Evolutionary conservation across 2,329 filamentous ascomycete species (phyloP).

Genomic region (Pezicula radicicola): DNA sequence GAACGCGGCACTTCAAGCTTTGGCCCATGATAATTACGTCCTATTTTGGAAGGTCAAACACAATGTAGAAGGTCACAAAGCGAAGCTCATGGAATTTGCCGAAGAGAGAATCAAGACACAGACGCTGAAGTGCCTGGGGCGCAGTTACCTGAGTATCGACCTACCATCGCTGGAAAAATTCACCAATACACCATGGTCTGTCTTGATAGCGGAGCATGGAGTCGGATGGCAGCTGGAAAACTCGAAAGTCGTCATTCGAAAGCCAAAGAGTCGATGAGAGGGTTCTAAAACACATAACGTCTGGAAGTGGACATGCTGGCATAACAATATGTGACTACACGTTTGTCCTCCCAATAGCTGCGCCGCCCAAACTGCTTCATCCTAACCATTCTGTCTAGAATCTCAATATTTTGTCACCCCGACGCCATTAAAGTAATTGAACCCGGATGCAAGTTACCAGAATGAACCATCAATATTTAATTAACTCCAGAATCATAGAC

Average conservation of each 20-base stretch:
- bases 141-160: constrained; percentile 75
- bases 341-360: too few species aligned
- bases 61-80: constrained; percentile 76
- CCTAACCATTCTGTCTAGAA: too few species aligned
- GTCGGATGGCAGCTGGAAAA: constrained; percentile 84
- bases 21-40: constrained; percentile 82
- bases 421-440: too few species aligned
- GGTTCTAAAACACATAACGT: background rate
- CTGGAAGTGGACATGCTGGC: too few species aligned
- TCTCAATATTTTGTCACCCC: too few species aligned
- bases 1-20: constrained; percentile 62
- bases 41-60: constrained; percentile 69
- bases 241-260: constrained; percentile 72
- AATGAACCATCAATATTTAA: too few species aligned
- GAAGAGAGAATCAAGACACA: constrained; percentile 71
- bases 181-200: constrained; percentile 68
- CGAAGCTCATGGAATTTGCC: constrained; percentile 77
- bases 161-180: constrained; percentile 65
- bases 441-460: too few species aligned
- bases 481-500: too few species aligned
- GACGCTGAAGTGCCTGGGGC: constrained; percentile 82
- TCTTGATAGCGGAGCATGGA: constrained; percentile 62
- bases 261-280: constrained; percentile 42
- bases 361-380: too few species aligned
- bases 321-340: too few species aligned